Conservation (phyloP, 192 early-diverging fungal species). For the Linnemannia exigua region DNA sequence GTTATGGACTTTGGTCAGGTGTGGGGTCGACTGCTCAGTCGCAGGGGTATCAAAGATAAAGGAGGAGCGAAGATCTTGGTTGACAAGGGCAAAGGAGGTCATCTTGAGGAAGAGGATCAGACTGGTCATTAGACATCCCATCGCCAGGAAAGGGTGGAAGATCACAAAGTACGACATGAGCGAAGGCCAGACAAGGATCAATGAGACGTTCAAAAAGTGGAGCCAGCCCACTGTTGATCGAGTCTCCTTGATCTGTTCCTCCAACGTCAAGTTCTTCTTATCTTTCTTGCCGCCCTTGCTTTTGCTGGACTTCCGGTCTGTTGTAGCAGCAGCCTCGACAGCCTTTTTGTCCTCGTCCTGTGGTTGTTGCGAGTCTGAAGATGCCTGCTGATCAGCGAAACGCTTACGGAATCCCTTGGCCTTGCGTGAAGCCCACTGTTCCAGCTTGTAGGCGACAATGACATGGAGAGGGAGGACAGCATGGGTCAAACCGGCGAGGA, state of each 20-base stretch:
- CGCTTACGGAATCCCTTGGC: conserved; percentile 45
- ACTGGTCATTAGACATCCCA: conserved; percentile 69
- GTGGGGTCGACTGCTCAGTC: conserved; percentile 21
- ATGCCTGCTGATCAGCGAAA: conserved; percentile 14
- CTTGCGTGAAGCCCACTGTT: conserved; percentile 60
- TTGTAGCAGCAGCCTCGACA: no score
- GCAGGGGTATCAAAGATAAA: conserved; percentile 64
- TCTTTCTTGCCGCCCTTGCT: conserved; percentile 10
- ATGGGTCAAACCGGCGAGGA: conserved; percentile 64
- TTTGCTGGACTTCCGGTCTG: no score
- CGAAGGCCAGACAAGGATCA: conserved; percentile 71
- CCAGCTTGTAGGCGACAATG: conserved; percentile 71
- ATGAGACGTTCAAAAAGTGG: conserved; percentile 68
- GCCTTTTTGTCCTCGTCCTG: not conserved
- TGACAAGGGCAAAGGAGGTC: conserved; percentile 82
- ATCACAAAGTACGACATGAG: conserved; percentile 77
- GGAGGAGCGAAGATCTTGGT: conserved; percentile 78
- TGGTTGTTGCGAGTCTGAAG: not conserved
- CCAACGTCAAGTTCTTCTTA: conserved; percentile 27
- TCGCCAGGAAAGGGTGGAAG: conserved; percentile 78
- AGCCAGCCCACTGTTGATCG: conserved; percentile 52
- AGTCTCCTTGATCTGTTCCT: conserved; percentile 34
- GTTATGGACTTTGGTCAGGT: conserved; percentile 40
- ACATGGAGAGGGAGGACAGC: conserved; percentile 67
- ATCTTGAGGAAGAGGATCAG: conserved; percentile 87